Conservation (phyloP, 257 asterid species). For the Schizonepeta tenuifolia region DNA sequence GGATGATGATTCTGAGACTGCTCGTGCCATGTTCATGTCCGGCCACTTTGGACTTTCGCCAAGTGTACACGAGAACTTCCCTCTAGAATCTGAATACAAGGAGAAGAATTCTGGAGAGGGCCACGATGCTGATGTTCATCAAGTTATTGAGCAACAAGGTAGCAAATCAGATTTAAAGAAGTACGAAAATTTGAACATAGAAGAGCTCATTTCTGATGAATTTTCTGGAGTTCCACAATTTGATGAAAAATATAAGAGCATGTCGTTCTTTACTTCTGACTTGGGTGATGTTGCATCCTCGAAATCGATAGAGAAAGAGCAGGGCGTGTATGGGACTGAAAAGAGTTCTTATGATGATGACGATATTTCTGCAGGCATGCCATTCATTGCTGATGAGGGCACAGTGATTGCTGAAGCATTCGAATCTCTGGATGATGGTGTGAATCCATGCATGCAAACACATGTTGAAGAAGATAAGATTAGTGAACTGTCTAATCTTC, state of each 20-base stretch:
- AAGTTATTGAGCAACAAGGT: conserved; percentile 39
- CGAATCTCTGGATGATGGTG: conserved; percentile 44
- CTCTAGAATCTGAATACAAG: conserved; percentile 39
- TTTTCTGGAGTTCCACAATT: conserved; percentile 44
- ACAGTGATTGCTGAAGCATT: conserved; percentile 29
- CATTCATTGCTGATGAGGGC: conserved; percentile 40
- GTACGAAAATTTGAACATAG: conserved; percentile 41
- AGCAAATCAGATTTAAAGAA: conserved; percentile 40
- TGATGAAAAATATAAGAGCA: conserved; percentile 42
- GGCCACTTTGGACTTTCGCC: conserved; percentile 49
- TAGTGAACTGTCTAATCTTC: conserved; percentile 44
- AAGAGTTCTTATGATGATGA: conserved; percentile 43
- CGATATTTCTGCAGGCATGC: conserved; percentile 38
- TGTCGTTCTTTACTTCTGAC: conserved; percentile 45
- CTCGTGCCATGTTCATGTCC: conserved; percentile 50
- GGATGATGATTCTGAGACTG: conserved; percentile 36
- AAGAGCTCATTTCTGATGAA: conserved; percentile 47
- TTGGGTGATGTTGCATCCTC: conserved; percentile 44
- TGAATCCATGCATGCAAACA: conserved; percentile 38
- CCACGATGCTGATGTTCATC: conserved; percentile 33
- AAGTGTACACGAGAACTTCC: conserved; percentile 48
- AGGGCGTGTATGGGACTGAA: conserved; percentile 38
- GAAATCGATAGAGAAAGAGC: conserved; percentile 51
- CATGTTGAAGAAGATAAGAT: conserved; percentile 43
- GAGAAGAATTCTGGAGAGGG: conserved; percentile 42